Conservation (phyloP, 1,284 basidiomycete species). For the Cryptococcus amylolentus region DNA sequence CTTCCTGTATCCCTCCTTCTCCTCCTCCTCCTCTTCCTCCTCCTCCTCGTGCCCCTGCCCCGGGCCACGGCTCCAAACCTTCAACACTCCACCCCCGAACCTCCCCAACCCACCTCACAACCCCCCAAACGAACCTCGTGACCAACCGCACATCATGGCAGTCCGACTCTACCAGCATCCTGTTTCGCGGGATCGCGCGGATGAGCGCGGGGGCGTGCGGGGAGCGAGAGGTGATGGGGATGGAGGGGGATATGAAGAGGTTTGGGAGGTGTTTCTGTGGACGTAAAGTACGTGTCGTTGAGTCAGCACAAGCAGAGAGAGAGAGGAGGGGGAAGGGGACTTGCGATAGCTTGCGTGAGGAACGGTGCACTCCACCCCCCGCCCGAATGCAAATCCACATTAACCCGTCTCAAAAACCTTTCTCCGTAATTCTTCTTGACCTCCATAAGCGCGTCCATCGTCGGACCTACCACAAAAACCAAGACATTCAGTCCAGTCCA, state of each 20-base stretch:
- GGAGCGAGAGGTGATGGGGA: slow-evolving; percentile 48
- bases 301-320: background rate
- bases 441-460: slow-evolving; percentile 40
- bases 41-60: slow-evolving; percentile 17
- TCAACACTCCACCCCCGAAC: slow-evolving; percentile 43
- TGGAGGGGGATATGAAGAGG: slow-evolving; percentile 51
- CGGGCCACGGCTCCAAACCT: slow-evolving; percentile 17
- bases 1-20: background rate
- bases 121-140: slow-evolving; percentile 40
- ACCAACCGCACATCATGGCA: slow-evolving; percentile 38
- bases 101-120: slow-evolving; percentile 38
- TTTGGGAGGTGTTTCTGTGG: slow-evolving; percentile 39
- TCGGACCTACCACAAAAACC: slow-evolving; percentile 31
- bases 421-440: slow-evolving; percentile 32
- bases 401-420: slow-evolving; percentile 34
- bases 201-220: slow-evolving; percentile 41
- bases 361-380: slow-evolving; percentile 45
- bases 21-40: slow-evolving; percentile 5
- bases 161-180: slow-evolving; percentile 51
- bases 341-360: slow-evolving; percentile 31
- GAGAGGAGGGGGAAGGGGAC: slow-evolving; percentile 6
- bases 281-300: slow-evolving; percentile 4
- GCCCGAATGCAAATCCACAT: slow-evolving; percentile 49
- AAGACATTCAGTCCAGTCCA: background rate
- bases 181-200: slow-evolving; percentile 33